Percentiles rank a stretch among this genome's conserved stretches.
Conservation (phyloP, 2,329 filamentous ascomycete genomes). For the Hymenoscyphus linearis region DNA sequence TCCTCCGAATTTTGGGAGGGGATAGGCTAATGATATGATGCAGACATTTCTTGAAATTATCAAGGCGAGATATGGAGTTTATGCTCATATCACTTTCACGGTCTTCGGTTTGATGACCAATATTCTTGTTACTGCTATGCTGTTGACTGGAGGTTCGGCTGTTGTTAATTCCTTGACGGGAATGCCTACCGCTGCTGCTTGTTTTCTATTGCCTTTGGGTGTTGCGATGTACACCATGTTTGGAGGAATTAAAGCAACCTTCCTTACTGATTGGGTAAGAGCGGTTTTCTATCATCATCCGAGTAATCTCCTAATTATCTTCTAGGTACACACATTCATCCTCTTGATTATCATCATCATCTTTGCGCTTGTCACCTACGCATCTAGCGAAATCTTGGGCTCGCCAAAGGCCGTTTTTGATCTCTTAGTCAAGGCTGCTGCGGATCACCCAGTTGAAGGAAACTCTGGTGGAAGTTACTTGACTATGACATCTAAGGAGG, state of each 20-base stretch:
- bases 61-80: conserved; percentile 68
- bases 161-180: conserved; percentile 69
- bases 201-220: conserved; percentile 75
- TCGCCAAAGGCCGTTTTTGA: conserved; percentile 76
- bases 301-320: conserved; percentile 52
- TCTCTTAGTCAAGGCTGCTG: conserved; percentile 62
- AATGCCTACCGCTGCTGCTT: conserved; percentile 73
- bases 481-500: conserved; percentile 77
- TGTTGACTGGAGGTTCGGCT: conserved; percentile 77
- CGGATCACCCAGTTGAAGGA: conserved; percentile 68
- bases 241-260: conserved; percentile 80
- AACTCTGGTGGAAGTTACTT: conserved; percentile 79
- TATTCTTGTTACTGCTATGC: conserved; percentile 82
- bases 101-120: conserved; percentile 80
- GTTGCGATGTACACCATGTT: conserved; percentile 75
- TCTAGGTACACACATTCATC: conserved; percentile 69
- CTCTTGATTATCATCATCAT: conserved; percentile 80
- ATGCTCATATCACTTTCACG: conserved; percentile 73
- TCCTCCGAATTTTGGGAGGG: neutral
- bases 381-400: conserved; percentile 65
- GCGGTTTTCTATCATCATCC: neutral
- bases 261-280: conserved; percentile 53
- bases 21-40: neutral
- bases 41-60: conserved; percentile 74
- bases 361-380: conserved; percentile 78